Percentiles rank a stretch among this genome's conserved stretches.
These are phyloP conservation scores for Astragalus membranaceus DNA, from an alignment of 306 rosid species.

Conservation along the genomic window DNA sequence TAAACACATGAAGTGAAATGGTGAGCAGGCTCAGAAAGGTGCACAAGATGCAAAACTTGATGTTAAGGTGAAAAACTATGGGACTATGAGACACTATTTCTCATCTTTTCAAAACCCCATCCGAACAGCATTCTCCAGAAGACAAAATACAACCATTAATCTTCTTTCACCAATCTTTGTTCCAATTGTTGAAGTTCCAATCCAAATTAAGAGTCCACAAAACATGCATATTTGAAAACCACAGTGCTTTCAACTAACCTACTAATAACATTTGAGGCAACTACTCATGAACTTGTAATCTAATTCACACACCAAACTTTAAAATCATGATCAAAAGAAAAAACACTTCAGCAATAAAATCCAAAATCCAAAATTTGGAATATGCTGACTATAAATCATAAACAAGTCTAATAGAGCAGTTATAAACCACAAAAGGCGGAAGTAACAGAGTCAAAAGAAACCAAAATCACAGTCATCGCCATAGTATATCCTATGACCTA, in stretches of 20 bases:
- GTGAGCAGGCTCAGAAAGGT: neutral
- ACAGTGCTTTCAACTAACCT: neutral
- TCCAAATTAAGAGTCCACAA: neutral
- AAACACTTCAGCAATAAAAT: neutral
- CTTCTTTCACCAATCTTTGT: neutral
- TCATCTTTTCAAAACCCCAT: neutral
- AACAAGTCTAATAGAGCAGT: neutral
- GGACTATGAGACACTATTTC: neutral
- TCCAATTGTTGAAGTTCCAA: neutral
- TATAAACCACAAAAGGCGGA: neutral
- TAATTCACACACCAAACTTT: neutral
- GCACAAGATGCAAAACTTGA: neutral
- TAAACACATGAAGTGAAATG: neutral
- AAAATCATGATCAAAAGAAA: neutral
- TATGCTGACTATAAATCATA: neutral
- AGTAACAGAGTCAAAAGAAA: neutral
- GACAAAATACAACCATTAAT: neutral
- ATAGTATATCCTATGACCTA: conserved; percentile 35
- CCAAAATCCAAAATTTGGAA: neutral
- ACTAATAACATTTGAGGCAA: neutral
- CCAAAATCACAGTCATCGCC: conserved; percentile 15
- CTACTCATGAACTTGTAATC: neutral
- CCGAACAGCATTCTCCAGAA: neutral
- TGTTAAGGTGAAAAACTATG: neutral
- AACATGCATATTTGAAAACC: neutral